phyloP scores from a whole-genome alignment of 257 asterid species.

The Solanum ossicruentum region DNA sequence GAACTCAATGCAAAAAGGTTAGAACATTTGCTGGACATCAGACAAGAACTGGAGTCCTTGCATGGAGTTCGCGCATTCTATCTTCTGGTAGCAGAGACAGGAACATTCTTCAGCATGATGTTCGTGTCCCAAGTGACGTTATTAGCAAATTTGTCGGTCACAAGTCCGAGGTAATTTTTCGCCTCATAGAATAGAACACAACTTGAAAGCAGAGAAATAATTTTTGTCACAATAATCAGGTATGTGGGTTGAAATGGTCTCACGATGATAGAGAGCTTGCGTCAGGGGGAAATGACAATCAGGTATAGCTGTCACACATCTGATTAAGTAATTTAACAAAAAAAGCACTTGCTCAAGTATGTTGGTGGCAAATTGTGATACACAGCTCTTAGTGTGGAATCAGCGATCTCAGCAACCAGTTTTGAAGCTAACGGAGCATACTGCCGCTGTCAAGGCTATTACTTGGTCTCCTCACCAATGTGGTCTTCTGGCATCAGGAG shows the following conservation, averaged over 20 bases:
- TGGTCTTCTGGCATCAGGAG: slow-evolving; percentile 92
- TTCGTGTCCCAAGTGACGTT: slow-evolving; percentile 71
- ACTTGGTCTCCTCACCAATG: slow-evolving; percentile 96
- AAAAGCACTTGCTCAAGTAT: neutral
- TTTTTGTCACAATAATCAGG: slow-evolving; percentile 23
- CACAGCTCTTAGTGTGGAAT: slow-evolving; percentile 89
- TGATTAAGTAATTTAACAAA: neutral
- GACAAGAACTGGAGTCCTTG: slow-evolving; percentile 81
- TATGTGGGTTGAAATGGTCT: slow-evolving; percentile 96
- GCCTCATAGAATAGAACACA: neutral
- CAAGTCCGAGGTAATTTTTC: slow-evolving; percentile 66
- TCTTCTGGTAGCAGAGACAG: slow-evolving; percentile 95
- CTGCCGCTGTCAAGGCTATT: slow-evolving; percentile 95
- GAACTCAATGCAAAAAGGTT: slow-evolving; percentile 82
- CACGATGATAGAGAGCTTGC: slow-evolving; percentile 97
- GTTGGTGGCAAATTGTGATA: neutral
- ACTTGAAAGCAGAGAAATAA: neutral
- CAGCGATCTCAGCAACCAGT: slow-evolving; percentile 74
- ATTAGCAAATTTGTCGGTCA: slow-evolving; percentile 83
- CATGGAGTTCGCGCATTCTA: slow-evolving; percentile 79
- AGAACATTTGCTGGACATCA: slow-evolving; percentile 91
- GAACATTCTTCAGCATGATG: slow-evolving; percentile 91
- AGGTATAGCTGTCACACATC: slow-evolving; percentile 23
- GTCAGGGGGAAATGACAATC: slow-evolving; percentile 96
- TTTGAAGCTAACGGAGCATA: slow-evolving; percentile 78